A percentile compares a stretch with the other conserved stretches of the same genome.
phyloP scores from a whole-genome alignment of 306 rosid species.

The apple (Malus domestica) region DNA sequence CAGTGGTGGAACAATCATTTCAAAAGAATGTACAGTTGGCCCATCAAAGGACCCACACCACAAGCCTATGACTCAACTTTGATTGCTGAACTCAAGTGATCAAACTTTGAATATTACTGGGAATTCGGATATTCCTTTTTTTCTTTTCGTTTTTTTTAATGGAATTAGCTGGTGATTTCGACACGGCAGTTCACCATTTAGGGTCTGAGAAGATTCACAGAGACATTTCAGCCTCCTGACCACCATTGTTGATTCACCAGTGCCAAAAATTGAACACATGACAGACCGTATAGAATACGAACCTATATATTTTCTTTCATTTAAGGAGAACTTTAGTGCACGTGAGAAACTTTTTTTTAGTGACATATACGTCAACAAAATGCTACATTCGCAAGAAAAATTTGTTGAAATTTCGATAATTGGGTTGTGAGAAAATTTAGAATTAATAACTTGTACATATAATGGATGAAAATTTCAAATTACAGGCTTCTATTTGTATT shows the following conservation, averaged over 20 bases:
- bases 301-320: not conserved
- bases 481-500: too few relatives aligned
- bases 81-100: not conserved
- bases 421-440: not conserved
- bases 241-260: too few relatives aligned
- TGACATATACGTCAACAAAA: not conserved
- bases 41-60: not conserved
- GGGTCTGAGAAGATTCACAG: too few relatives aligned
- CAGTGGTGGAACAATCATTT: not conserved
- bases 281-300: too few relatives aligned
- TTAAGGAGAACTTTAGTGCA: too few relatives aligned
- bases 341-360: too few relatives aligned
- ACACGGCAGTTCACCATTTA: rapidly evolving
- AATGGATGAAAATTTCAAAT: too few relatives aligned
- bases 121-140: not conserved
- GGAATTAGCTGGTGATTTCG: too few relatives aligned
- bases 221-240: too few relatives aligned
- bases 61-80: not conserved
- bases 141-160: too few relatives aligned
- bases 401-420: not conserved
- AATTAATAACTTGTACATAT: too few relatives aligned
- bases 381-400: not conserved
- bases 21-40: not conserved
- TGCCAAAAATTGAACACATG: too few relatives aligned
- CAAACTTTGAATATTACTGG: not conserved